A percentile compares a stretch with the other conserved stretches of the same genome.
These are phyloP conservation scores for Neurospora tetrasperma DNA, from an alignment of 495 filamentous ascomycete species.

Conservation along the genomic window DNA sequence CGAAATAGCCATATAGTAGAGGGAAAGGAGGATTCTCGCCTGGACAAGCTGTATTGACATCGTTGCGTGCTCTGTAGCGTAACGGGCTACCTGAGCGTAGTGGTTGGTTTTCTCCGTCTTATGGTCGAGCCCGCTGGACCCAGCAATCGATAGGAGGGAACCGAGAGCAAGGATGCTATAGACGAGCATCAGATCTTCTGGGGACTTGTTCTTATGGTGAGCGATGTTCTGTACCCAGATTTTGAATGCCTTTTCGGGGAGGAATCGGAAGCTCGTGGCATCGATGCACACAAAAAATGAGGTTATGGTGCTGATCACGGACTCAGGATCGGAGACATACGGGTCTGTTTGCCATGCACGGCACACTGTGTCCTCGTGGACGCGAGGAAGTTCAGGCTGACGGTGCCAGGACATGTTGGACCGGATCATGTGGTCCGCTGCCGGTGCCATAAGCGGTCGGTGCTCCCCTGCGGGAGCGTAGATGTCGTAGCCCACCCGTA, in stretches of 20 bases:
- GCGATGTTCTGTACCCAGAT: constrained; percentile 30
- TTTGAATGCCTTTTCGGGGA: constrained; percentile 38
- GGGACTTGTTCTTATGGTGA: constrained; percentile 38
- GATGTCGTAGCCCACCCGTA: constrained; percentile 31
- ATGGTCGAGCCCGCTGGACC: neutral
- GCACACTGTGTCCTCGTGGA: constrained; percentile 39
- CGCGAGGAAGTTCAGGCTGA: constrained; percentile 29
- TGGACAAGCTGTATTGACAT: constrained; percentile 53
- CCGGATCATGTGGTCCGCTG: constrained; percentile 22
- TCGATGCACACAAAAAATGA: constrained; percentile 18
- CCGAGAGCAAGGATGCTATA: constrained; percentile 54
- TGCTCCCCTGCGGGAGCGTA: constrained; percentile 23
- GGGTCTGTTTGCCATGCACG: constrained; percentile 56
- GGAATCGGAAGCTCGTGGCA: constrained; percentile 24
- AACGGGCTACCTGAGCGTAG: constrained; percentile 48
- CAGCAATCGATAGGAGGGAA: constrained; percentile 15
- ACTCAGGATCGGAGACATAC: constrained; percentile 41
- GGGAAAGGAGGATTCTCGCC: constrained; percentile 48
- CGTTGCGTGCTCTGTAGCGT: constrained; percentile 42
- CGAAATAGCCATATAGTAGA: constrained; percentile 54
- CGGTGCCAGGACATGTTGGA: constrained; percentile 29
- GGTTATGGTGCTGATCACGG: constrained; percentile 15
- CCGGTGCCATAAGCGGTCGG: constrained; percentile 24
- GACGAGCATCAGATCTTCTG: constrained; percentile 59
- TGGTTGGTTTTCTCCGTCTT: constrained; percentile 17